Percentiles rank a stretch among this genome's conserved stretches.
Conservation (phyloP, 441 rosid species). For the Euphorbia celastroides region DNA sequence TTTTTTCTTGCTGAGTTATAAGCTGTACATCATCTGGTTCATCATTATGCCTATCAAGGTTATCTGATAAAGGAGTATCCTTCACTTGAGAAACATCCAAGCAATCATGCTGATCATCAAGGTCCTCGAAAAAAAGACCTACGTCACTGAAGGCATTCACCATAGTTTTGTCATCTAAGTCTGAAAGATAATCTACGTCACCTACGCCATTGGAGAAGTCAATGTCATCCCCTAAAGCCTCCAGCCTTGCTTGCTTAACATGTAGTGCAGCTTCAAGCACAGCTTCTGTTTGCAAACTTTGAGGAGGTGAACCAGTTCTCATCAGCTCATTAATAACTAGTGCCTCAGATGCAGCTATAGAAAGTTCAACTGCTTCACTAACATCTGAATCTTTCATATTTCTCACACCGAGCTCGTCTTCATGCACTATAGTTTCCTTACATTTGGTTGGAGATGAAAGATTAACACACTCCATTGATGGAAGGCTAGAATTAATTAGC, state of each 20-base stretch:
- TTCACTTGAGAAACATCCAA: slow-evolving; percentile 40
- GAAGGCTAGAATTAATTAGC: slow-evolving; percentile 10
- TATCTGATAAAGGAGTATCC: slow-evolving; percentile 36
- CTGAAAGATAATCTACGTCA: slow-evolving; percentile 33
- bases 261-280: slow-evolving; percentile 59
- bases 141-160: slow-evolving; percentile 50
- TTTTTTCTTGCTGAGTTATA: slow-evolving; percentile 14
- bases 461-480: slow-evolving; percentile 11
- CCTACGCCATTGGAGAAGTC: slow-evolving; percentile 25
- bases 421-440: slow-evolving; percentile 8
- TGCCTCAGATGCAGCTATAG: slow-evolving; percentile 69
- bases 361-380: slow-evolving; percentile 44
- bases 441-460: slow-evolving; percentile 1
- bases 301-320: slow-evolving; percentile 28
- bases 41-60: slow-evolving; percentile 16
- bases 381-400: slow-evolving; percentile 28
- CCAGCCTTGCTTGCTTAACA: slow-evolving; percentile 55
- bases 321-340: slow-evolving; percentile 49
- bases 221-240: slow-evolving; percentile 23
- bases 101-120: slow-evolving; percentile 20
- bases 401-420: slow-evolving; percentile 17
- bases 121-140: slow-evolving; percentile 31
- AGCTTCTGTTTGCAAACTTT: slow-evolving; percentile 29
- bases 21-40: slow-evolving; percentile 17
- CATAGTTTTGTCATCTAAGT: slow-evolving; percentile 42